A percentile compares a stretch with the other conserved stretches of the same genome.
These are phyloP conservation scores for Eutrema japonicum DNA, from an alignment of 345 rosid species.

Conservation along the genomic window DNA sequence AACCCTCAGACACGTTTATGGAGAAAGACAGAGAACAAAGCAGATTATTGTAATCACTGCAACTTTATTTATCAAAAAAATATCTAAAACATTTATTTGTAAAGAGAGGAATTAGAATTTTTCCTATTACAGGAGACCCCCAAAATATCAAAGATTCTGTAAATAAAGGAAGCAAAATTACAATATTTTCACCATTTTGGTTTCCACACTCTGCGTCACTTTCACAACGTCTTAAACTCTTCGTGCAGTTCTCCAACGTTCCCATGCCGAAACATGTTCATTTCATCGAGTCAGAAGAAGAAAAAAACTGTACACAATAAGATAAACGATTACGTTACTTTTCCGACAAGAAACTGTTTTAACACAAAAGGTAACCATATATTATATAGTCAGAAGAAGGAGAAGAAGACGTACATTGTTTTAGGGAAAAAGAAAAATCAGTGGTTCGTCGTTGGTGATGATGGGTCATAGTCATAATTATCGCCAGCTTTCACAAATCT, in stretches of 20 bases:
- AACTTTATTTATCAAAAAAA: conserved; percentile 29
- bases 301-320: conserved; percentile 29
- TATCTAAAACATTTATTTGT: neutral
- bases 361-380: neutral
- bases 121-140: neutral
- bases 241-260: conserved; percentile 32
- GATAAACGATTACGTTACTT: conserved; percentile 11
- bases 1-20: neutral
- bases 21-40: conserved; percentile 9
- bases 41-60: conserved; percentile 14
- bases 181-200: conserved; percentile 18
- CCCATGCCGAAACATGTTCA: conserved; percentile 35
- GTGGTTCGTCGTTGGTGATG: conserved; percentile 26
- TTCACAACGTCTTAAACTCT: conserved; percentile 6
- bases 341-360: conserved; percentile 31
- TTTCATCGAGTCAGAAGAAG: conserved; percentile 31
- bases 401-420: conserved; percentile 27
- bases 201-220: conserved; percentile 14
- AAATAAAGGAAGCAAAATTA: conserved; percentile 9
- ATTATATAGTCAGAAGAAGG: neutral
- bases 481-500: conserved; percentile 95
- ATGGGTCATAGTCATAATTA: conserved; percentile 74
- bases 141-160: neutral
- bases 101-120: conserved; percentile 12
- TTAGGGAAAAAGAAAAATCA: conserved; percentile 8